Evolutionary conservation across 345 rosid species (phyloP), one percentile per base, ranked within the genome.

Genomic region (Aegle marmelos): DNA sequence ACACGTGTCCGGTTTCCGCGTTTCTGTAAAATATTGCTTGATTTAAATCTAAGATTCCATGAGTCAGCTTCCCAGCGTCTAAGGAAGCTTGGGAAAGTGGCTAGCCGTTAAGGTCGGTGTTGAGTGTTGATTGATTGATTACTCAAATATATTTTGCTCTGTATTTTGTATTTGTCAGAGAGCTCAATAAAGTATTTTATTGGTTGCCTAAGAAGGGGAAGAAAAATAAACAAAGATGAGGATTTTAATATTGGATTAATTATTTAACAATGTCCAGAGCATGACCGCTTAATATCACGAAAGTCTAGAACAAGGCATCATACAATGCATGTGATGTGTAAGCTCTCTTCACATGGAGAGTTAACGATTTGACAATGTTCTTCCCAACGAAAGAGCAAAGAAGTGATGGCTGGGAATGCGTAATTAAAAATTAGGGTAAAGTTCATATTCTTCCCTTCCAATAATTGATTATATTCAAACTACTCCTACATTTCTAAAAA

Each of bases 341-440:
- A 5, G 5, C 37, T 33, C 21, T 33, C 14, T 63, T 33, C 69
- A 65, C 69, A 34, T 21, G 69, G 25, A 7, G 27, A 33, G 69
- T 65, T 33, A 41, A 17, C 22, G 57, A 53, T 53, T 53, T 17
- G 57, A 88, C 10, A 85, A 90, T 5, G 85, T 17, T 53, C 22
- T 53, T 53, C 22, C 57, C 4, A 17, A 50, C 16, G 56, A 50
- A 17, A 85, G 7, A 87, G 88, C 67, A 87, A 89, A 1, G 87
- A 3, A 85, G 91, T 19, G 80, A 81, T 25, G 84, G 82, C 85
- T 57, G 84, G 78, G 45, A 87, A 0, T 82, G 56, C 19, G 56
- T 4, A 17, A 53, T 4, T 53, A 22, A 45, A 45, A 45, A 45
- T 13, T 45, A 45, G 0, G 37, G 50, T 45, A 45, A 45, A 45